Base-by-base conservation (phyloP, 1,284 basidiomycete species). In the Pulveroboletus sp. region DNA sequence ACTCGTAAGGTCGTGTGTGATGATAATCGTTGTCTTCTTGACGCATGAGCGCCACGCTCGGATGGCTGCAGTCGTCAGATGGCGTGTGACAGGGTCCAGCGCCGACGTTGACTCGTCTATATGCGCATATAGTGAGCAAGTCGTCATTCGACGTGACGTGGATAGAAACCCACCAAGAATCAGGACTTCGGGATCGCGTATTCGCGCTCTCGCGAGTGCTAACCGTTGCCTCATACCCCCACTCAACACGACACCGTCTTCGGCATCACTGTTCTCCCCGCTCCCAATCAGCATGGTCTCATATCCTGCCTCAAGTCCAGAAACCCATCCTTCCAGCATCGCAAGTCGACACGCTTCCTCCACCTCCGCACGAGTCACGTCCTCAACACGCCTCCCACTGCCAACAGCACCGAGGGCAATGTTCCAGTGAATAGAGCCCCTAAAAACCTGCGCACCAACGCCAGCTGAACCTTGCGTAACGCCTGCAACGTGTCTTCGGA, bases 51-150 rank as follows among this genome's bases (percentile, higher is more conserved):
- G 68, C 92, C 94, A 96, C 20, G 75, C 74, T 68, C 91, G 91
- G 74, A 98, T 83, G 0, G 94, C 93, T 61, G 93, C 89, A 62
- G 94, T 94, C 11, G 98, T 94, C 40, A 95, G 82, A 36, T 94
- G 79, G 24, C 95, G 88, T 4, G 94, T 91, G 1, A 90, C 91
- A 22, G 89, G 84, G 75, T 99, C 97, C 56, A 99, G 83, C 7
- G 96, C 96, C 2, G 94, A 97, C 8, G 96, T 98, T 2, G 94
- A 92, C 78, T 99, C 97, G 69, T 99, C 97, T 96, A 70, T 48
- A 44, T 29, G 39, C 2, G 2, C 35, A 50, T 47, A 22, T 8
- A 26, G 28, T 62, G 28, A 63, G 56, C 43, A 47, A 31, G 43
- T 54, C 14, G 56, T 40, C 43, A 33, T 54, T 33, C 25, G 18